Evolutionary conservation across 2,329 filamentous ascomycete species (phyloP).

Genomic region (Triangularia setosa): DNA sequence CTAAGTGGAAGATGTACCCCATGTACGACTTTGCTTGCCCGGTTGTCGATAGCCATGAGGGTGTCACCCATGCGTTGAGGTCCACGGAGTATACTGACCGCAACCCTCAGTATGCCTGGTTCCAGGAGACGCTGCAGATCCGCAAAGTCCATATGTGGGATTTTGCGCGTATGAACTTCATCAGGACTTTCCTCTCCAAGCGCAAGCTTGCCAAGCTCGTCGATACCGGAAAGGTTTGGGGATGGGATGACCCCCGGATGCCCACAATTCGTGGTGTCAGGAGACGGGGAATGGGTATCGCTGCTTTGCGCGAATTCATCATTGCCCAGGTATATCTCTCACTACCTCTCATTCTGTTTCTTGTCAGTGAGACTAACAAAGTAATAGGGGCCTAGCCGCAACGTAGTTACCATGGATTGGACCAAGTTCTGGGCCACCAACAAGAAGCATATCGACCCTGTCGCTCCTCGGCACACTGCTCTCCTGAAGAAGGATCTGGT

Average conservation of each 20-base stretch:
- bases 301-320: constrained; percentile 78
- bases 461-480: constrained; percentile 70
- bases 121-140: constrained; percentile 68
- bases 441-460: constrained; percentile 78
- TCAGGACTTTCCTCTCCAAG: constrained; percentile 78
- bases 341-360: not conserved
- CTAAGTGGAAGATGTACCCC: constrained; percentile 79
- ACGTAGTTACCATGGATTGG: constrained; percentile 83
- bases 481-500: constrained; percentile 69
- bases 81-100: constrained; percentile 86
- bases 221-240: constrained; percentile 69
- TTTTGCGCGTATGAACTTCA: constrained; percentile 78
- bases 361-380: not conserved
- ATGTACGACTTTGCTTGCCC: constrained; percentile 86
- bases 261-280: constrained; percentile 77
- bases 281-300: constrained; percentile 73
- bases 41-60: constrained; percentile 75
- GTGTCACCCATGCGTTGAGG: constrained; percentile 76
- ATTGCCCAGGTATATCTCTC: constrained; percentile 44
- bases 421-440: constrained; percentile 68
- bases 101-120: constrained; percentile 84
- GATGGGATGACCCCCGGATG: constrained; percentile 86
- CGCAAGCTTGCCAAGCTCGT: constrained; percentile 82
- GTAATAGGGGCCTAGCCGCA: constrained; percentile 72
- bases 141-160: constrained; percentile 81